Percentiles rank a stretch among this genome's conserved stretches.
phyloP scores from a whole-genome alignment of 2,329 filamentous ascomycete genomes.

The Penicillium fuscoglaucum region DNA sequence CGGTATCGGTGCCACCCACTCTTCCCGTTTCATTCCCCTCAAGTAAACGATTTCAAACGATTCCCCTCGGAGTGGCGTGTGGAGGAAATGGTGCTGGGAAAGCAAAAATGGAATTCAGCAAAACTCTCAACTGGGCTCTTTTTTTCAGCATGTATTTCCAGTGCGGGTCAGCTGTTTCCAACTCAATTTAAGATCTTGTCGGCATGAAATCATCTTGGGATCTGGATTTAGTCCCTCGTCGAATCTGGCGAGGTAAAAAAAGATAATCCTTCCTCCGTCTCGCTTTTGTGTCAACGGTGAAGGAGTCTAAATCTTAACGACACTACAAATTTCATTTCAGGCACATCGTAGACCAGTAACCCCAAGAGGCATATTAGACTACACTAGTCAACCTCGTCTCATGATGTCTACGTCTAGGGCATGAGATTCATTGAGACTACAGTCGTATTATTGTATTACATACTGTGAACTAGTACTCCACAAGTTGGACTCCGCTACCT shows the following conservation, averaged over 20 bases:
- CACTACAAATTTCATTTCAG: constrained; percentile 19
- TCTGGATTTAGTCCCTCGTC: constrained; percentile 36
- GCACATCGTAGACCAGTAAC: background rate
- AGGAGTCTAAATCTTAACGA: constrained; percentile 46
- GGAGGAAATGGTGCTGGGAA: constrained; percentile 40
- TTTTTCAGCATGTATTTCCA: constrained; percentile 43
- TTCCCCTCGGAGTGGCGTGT: constrained; percentile 41
- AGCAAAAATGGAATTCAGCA: constrained; percentile 36
- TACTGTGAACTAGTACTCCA: background rate
- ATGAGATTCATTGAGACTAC: background rate
- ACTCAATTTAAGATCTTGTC: constrained; percentile 44
- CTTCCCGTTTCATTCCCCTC: constrained; percentile 99
- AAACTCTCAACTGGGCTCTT: constrained; percentile 33
- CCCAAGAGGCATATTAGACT: background rate
- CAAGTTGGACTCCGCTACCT: background rate
- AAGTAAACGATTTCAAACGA: constrained; percentile 68
- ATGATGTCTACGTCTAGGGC: background rate
- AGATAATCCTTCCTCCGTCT: constrained; percentile 15
- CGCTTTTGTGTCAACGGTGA: constrained; percentile 27
- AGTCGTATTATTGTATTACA: too few species aligned
- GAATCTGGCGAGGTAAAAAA: constrained; percentile 46
- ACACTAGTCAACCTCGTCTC: too few species aligned
- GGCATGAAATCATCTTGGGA: constrained; percentile 31
- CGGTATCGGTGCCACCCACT: constrained; percentile 99
- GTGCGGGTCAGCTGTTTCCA: constrained; percentile 43